phyloP scores from a whole-genome alignment of 192 early-diverging fungal species.

The Phlyctochytrium arcticum region DNA sequence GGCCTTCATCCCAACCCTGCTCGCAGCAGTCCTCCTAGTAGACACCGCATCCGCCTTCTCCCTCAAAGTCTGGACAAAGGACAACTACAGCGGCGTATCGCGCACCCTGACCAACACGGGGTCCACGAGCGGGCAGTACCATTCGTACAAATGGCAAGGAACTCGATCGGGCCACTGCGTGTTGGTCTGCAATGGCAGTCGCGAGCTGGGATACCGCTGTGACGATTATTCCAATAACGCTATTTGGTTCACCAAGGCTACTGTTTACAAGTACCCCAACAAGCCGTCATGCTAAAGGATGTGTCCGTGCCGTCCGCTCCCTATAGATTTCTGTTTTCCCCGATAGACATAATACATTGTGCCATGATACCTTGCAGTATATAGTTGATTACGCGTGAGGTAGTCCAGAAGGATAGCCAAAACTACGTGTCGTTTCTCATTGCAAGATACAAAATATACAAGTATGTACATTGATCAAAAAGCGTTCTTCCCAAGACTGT shows the following conservation, averaged over 20 bases:
- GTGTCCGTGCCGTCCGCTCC: too few relatives aligned
- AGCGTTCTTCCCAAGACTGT: too few relatives aligned
- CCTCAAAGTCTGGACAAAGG: neutral
- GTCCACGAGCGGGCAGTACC: neutral
- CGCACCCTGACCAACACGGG: neutral
- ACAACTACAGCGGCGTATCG: neutral
- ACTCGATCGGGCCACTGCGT: neutral
- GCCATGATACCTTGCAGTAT: too few relatives aligned
- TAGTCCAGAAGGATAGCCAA: too few relatives aligned
- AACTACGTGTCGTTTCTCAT: too few relatives aligned
- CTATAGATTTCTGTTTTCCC: too few relatives aligned
- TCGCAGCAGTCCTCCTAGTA: neutral
- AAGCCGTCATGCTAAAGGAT: neutral
- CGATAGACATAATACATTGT: too few relatives aligned
- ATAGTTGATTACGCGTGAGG: too few relatives aligned
- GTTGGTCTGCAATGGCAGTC: neutral
- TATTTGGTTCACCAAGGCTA: neutral
- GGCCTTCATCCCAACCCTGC: too few relatives aligned
- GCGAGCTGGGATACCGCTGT: neutral
- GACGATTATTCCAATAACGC: neutral
- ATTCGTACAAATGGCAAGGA: neutral
- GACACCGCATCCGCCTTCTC: neutral
- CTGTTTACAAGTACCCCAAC: neutral
- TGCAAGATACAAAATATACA: too few relatives aligned
- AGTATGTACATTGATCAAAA: too few relatives aligned